Evolutionary conservation across 2,329 filamentous ascomycete genomes (phyloP), one percentile per base, ranked within the genome.

Genomic region (Onygenales sp.): DNA sequence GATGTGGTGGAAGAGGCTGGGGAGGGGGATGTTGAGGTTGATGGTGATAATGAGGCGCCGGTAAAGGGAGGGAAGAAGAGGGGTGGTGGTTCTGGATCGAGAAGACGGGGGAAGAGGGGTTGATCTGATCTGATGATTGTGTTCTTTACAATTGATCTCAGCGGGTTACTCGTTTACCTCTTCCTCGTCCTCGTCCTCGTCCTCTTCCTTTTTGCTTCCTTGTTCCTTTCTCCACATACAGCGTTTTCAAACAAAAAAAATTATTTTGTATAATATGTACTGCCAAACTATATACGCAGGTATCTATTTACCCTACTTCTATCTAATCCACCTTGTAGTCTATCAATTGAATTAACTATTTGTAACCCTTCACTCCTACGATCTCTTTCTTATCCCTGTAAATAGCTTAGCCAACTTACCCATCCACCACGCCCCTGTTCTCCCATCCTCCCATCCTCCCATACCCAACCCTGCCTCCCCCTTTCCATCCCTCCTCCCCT

Each of bases 1-100:
- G 63, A 66, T 32, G 50, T 54, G 27, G 54, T 56, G 43, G 54
- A 60, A n/a, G 58, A 61, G 10, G 45, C 44, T 17, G 57, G 53
- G 43, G 63, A 64, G 42, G 50, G 52, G n/a, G 17, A 32, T 39
- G 46, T 9, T 38, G 32, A 21, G 0, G 17, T 8, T 5, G 46
- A 49, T 49, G 21, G 9, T 41, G 35, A 49, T 13, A 21, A n/a
- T 8, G 35, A 49, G 27, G 46, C 27, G 46, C 14, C 14, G 27
- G 36, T 49, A 11, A 21, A 10, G 36, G 45, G 27, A 11, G 46
- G 35, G 9, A 32, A 21, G 8, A 39, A 49, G 46, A 41, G 31
- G 35, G 9, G 46, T 13, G 41, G 31, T 9, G 21, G n/a, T 31
- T 10, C 14, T 3, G 21, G 17, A 7, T 27, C 46, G 36, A 39